Evolutionary conservation across 129 eudicot species (phyloP).

Genomic region (Arctium lappa): DNA sequence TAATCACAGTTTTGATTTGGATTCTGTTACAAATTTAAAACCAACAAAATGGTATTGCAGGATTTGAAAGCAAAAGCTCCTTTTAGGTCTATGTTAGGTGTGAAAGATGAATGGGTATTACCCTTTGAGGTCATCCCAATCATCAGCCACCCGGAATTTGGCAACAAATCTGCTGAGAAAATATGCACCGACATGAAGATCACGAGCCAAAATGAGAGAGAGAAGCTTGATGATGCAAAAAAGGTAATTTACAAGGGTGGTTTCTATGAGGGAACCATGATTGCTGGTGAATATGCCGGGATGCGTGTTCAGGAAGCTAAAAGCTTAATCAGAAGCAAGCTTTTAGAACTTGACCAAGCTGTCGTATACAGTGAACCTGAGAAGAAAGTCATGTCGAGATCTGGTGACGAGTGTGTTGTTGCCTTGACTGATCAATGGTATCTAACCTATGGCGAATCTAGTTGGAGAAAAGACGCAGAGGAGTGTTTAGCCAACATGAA

Average conservation of each 20-base stretch:
- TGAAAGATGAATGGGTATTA: conserved; percentile 73
- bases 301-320: conserved; percentile 78
- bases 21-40: too few relatives aligned
- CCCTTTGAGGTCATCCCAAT: conserved; percentile 77
- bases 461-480: conserved; percentile 61
- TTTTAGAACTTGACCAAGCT: conserved; percentile 63
- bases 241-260: conserved; percentile 74
- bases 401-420: conserved; percentile 94
- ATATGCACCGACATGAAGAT: conserved; percentile 78
- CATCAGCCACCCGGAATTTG: conserved; percentile 69
- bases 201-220: conserved; percentile 85
- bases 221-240: conserved; percentile 90
- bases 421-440: conserved; percentile 96
- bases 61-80: conserved; percentile 73
- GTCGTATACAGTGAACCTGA: conserved; percentile 88
- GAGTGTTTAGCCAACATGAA: conserved; percentile 70
- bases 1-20: too few relatives aligned
- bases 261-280: conserved; percentile 81
- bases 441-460: conserved; percentile 70
- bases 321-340: conserved; percentile 50
- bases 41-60: conserved; percentile 23
- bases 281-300: conserved; percentile 62
- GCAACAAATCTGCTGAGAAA: conserved; percentile 82
- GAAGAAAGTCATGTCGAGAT: conserved; percentile 84
- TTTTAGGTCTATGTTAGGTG: conserved; percentile 62